Conservation (phyloP, 2,329 filamentous ascomycete genomes). For the Periconia sp. region DNA sequence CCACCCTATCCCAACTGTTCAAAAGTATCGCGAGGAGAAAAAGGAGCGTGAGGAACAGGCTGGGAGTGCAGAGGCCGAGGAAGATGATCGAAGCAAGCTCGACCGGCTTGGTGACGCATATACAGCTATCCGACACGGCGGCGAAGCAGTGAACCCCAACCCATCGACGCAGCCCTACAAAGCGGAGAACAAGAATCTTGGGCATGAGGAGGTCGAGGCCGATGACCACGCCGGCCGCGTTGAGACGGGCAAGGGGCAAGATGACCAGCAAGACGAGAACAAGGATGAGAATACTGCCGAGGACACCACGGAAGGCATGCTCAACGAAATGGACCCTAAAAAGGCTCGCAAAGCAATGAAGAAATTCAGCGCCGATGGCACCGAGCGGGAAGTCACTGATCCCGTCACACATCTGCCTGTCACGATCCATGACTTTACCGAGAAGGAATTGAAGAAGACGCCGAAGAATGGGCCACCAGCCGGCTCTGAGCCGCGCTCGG, state of each 20-base stretch:
- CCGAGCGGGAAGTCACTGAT: slow-evolving; percentile 69
- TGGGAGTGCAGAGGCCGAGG: slow-evolving; percentile 26
- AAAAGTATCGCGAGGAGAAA: slow-evolving; percentile 55
- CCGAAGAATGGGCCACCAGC: slow-evolving; percentile 53
- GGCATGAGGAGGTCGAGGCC: slow-evolving; percentile 32
- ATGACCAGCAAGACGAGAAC: slow-evolving; percentile 28
- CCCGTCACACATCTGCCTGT: slow-evolving; percentile 75
- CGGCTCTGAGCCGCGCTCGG: slow-evolving; percentile 48
- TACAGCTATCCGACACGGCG: slow-evolving; percentile 39
- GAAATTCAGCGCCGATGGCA: slow-evolving; percentile 54
- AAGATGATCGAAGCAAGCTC: slow-evolving; percentile 38
- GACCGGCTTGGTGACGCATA: slow-evolving; percentile 46
- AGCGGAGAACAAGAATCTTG: slow-evolving; percentile 44
- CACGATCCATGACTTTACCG: slow-evolving; percentile 71
- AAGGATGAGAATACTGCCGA: slow-evolving; percentile 33
- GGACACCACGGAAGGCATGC: slow-evolving; percentile 54
- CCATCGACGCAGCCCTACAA: slow-evolving; percentile 39
- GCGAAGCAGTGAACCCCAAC: slow-evolving; percentile 27
- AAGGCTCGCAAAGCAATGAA: slow-evolving; percentile 58
- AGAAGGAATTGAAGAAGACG: slow-evolving; percentile 61
- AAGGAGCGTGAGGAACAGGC: slow-evolving; percentile 47
- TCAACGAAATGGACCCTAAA: slow-evolving; percentile 49
- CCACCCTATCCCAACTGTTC: slow-evolving; percentile 55
- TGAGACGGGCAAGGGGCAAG: slow-evolving; percentile 16
- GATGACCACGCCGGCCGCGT: slow-evolving; percentile 40